Evolutionary conservation across 257 asterid species (phyloP), one percentile per base, ranked within the genome.

Genomic region (Dorcoceras hygrometricum): DNA sequence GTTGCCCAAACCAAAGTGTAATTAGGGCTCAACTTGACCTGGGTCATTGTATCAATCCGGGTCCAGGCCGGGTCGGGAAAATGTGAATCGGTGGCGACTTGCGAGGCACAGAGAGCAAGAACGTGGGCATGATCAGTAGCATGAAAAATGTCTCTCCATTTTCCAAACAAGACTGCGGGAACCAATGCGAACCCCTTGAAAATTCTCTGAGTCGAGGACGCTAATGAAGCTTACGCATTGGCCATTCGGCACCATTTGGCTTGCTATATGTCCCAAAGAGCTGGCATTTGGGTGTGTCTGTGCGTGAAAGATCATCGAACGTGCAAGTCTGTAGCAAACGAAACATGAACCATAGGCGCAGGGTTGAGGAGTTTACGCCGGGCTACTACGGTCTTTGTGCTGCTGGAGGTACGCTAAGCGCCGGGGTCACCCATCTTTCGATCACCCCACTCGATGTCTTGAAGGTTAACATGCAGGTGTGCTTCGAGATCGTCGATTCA

Each of bases 401-500:
- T 16, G 79, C 70, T 4, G 94, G 89, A 23, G 94, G 96, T 46
- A 80, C 77, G 89, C 76, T 88, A 66, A 88, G 94, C 70, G 86
- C 91, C 71, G 96, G 89, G 3, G 73, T 87, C 18, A 78, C 94
- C 57, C 94, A 86, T 75, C 86, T 86, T 53, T 89, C 89, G 68
- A 70, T 86, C 72, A 88, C 96, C 68, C 94, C 96, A 14, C 86
- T 86, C 75, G 96, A 88, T 66, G 94, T 88, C 48, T 61, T 88
- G 76, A 86, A 86, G 81, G 93, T 86, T 62, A 79, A 88, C 77
- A 84, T 88, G 96, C 96, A 87, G 91, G 91, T 81, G 8, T 26
- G 27, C 25, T 18, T 16, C 5, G 8, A 16, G 4, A 14, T 4
- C 4, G 50, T 16, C n/a, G 16, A 43, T 12, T 12, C 56, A 19